Evolutionary conservation across 106 monocot genomes (phyloP).

Genomic region (Acorus calamus): DNA sequence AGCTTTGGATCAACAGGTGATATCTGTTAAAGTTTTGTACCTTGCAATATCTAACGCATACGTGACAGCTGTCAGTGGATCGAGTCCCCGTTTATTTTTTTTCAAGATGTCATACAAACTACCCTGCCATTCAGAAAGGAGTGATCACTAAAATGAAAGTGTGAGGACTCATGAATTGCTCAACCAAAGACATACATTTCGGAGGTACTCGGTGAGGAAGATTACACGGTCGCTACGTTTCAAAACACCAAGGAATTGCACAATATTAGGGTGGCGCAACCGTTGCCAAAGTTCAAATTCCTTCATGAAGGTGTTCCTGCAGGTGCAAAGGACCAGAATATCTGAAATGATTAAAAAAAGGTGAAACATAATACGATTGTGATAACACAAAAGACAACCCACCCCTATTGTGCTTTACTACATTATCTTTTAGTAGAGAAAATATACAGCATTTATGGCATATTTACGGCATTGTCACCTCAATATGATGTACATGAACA

Average conservation of each 20-base stretch:
- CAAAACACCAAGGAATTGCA: constrained; percentile 21
- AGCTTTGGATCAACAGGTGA: too few relatives aligned
- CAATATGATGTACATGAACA: too few relatives aligned
- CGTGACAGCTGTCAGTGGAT: constrained; percentile 10
- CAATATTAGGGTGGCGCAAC: constrained; percentile 19
- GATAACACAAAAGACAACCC: too few relatives aligned
- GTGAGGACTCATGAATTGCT: background rate
- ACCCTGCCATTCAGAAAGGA: constrained; percentile 2
- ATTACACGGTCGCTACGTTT: constrained; percentile 13
- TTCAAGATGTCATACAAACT: constrained; percentile 14
- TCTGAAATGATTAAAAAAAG: background rate
- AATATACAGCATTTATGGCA: too few relatives aligned
- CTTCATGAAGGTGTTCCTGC: constrained; percentile 14
- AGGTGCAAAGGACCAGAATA: background rate
- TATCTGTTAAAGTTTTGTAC: background rate
- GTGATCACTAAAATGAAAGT: too few relatives aligned
- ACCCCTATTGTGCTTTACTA: too few relatives aligned
- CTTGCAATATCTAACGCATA: constrained; percentile 22
- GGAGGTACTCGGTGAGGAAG: constrained; percentile 16
- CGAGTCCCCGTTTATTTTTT: constrained; percentile 16
- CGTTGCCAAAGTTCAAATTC: constrained; percentile 16
- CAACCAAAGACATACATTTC: constrained; percentile 5
- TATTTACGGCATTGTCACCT: too few relatives aligned
- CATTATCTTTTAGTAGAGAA: too few relatives aligned
- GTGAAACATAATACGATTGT: background rate